These are phyloP conservation scores for Centrapalus pauciflorus DNA, from an alignment of 129 eudicot species.

Conservation along the genomic window DNA sequence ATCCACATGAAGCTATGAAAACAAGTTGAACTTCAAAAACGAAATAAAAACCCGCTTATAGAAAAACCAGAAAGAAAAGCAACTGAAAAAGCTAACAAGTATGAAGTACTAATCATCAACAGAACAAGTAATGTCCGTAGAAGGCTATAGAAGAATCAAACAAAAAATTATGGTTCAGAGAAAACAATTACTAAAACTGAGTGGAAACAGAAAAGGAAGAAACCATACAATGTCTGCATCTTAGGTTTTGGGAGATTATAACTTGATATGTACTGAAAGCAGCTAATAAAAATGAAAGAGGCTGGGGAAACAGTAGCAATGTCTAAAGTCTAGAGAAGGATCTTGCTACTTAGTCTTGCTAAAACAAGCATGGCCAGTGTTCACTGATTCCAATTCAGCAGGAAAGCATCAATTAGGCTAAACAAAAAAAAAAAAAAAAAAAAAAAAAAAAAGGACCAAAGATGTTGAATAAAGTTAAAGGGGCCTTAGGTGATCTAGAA, in stretches of 20 bases:
- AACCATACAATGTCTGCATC: not conserved
- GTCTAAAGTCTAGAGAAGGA: not conserved
- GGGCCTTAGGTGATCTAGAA: not conserved
- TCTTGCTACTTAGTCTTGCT: not conserved
- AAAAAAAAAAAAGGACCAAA: not conserved
- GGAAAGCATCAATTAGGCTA: not conserved
- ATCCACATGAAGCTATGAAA: not conserved
- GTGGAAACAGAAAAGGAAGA: not conserved
- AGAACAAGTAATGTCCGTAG: not conserved
- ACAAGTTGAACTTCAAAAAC: not conserved
- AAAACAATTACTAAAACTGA: not conserved
- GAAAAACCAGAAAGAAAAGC: not conserved
- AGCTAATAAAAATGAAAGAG: not conserved
- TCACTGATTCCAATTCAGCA: not conserved
- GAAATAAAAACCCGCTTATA: not conserved
- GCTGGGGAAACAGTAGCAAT: not conserved
- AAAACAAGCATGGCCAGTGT: not conserved
- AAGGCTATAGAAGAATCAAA: not conserved
- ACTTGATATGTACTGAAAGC: not conserved
- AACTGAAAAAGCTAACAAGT: not conserved
- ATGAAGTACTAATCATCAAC: not conserved
- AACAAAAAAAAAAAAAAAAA: not conserved
- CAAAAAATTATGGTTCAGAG: not conserved
- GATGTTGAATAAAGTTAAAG: not conserved
- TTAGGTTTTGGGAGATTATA: not conserved